Evolutionary conservation across 441 rosid species (phyloP), one percentile per base, ranked within the genome.

Genomic region (Croton setiger): DNA sequence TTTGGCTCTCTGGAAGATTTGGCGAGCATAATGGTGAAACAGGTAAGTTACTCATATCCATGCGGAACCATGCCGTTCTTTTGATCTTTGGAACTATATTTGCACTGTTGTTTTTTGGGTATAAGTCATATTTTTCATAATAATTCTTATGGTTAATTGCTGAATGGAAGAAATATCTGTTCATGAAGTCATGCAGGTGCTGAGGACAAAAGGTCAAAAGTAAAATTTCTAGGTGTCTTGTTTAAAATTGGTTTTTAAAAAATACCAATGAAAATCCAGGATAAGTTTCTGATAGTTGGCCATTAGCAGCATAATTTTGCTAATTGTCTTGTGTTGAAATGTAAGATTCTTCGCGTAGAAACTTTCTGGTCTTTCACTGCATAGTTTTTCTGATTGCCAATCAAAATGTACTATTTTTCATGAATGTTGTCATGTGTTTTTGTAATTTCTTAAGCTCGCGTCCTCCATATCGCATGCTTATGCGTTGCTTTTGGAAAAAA

Each of bases 1-100:
- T 75, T 75, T 67, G 92, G 81, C 69, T 84, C 85, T 72, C 81
- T 88, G 77, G 90, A 89, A 70, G 96, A 85, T 77, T 56, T 89
- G 55, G 84, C 80, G 33, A 79, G 79, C 69, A 79, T 83, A 63
- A 73, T 89, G 80, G 79, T 84, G 81, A 83, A 85, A 48, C 83
- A 73, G 91, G 96, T 86, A 84, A 71, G 60, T 57, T 45, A 52
- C 47, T 66, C 67, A 69, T 64, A 37, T 66, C 47, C 35, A 33
- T 20, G 9, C 48, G 43, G 39, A 51, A n/a, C 59, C n/a, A 5
- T 64, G 7, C 27, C 52, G 52, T 67, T 45, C 56, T 49, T 53
- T 70, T 27, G 31, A 27, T 27, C 31, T 27, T 27, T 49, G 8
- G 52, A 31, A 44, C 51, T 55, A 39, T 68, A 48, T 69, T 68